phyloP scores from a whole-genome alignment of 306 rosid species.

The Cicer judaicum region DNA sequence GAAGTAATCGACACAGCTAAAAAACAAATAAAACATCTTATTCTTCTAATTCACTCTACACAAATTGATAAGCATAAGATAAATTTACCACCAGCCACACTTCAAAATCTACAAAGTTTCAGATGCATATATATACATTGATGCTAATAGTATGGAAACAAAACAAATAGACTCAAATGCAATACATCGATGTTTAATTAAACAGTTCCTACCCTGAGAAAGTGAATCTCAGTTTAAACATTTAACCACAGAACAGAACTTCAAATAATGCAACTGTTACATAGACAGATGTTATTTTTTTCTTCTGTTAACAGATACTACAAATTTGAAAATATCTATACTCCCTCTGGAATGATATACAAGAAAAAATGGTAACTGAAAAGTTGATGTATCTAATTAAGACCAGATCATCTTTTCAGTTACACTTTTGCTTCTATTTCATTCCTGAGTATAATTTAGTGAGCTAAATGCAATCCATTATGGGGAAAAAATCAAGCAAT shows the following conservation, averaged over 20 bases:
- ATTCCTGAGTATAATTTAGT: not conserved
- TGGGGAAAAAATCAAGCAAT: not conserved
- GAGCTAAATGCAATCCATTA: constrained; percentile 25
- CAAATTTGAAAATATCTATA: no score
- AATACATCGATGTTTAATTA: constrained; percentile 7
- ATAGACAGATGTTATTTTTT: not conserved
- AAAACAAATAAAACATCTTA: constrained; percentile 40
- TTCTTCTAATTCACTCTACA: constrained; percentile 28
- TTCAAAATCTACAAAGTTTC: constrained; percentile 3
- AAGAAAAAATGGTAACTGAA: no score
- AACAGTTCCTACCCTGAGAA: constrained; percentile 9
- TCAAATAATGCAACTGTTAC: not conserved
- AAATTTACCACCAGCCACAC: constrained; percentile 8
- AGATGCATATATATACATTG: not conserved
- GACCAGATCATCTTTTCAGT: no score
- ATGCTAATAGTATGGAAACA: not conserved
- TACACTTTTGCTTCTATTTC: no score
- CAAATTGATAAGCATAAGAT: constrained; percentile 28
- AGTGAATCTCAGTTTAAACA: not conserved
- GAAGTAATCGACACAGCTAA: constrained; percentile 61
- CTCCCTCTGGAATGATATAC: no score
- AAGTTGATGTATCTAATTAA: no score
- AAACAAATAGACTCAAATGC: constrained; percentile 15
- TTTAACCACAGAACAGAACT: not conserved
- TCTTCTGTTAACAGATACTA: no score